Evolutionary conservation across 2,329 filamentous ascomycete species (phyloP), one percentile per base, ranked within the genome.

Genomic region (Chrysoporthe cubensis): DNA sequence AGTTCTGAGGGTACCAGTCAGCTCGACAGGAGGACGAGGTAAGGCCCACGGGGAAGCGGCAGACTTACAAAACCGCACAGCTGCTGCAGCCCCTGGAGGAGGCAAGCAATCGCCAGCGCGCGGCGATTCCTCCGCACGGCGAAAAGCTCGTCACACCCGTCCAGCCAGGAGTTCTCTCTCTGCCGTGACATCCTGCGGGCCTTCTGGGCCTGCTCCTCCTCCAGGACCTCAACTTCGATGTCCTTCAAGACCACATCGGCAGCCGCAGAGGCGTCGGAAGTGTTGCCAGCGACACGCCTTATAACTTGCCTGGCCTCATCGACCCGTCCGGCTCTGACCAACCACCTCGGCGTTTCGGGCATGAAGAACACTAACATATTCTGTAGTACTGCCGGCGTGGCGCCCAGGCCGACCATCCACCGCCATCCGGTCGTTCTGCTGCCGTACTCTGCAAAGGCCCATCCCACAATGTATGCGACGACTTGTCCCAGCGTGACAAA

Each of bases 401-500:
- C 91, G 0, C 94, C 95, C 0, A 97, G 79, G 0, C 94, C 94
- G 0, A 97, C 94, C 87, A 97, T 94, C 90, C 92, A 96, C 62
- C 93, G 84, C 94, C 95, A 98, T 1, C 91, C 93, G 14, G 84
- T 86, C 46, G 74, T 75, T 32, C 76, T 73, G 67, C 80, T 77
- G 0, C 82, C 86, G 67, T 82, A 82, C 66, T 86, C 84, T 6
- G 88, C 85, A 59, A 97, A 90, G 0, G 84, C 78, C 91, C 92
- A 97, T 1, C 95, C 95, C 7, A 94, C 80, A 1, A 96, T 76
- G 78, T 97, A 97, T 2, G 95, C 94, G 26, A 96, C 87, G 1
- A 97, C 92, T 79, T 97, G 94, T 0, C 95, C 95, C 13, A 92
- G 83, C 0, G 94, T 97, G 66, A 97, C 90, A 72, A 96, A 94